Evolutionary conservation across 2,329 filamentous ascomycete species (phyloP).

Genomic region (Orbilia quercus): DNA sequence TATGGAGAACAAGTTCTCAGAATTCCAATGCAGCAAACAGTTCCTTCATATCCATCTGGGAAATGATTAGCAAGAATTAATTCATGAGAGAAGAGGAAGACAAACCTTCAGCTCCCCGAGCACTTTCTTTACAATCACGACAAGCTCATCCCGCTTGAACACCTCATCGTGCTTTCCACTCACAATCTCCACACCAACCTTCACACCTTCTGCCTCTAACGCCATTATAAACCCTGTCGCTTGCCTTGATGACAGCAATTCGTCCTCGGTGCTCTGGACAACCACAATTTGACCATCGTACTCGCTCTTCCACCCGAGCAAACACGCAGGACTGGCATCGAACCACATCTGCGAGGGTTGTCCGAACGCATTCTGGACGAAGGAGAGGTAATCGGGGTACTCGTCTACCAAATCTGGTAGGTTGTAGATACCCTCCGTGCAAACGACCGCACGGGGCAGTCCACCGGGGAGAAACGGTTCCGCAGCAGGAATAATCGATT

Average conservation of each 20-base stretch:
- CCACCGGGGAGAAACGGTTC: slow-evolving; percentile 60
- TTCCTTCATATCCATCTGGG: slow-evolving; percentile 54
- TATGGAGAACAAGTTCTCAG: slow-evolving; percentile 49
- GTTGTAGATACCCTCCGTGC: slow-evolving; percentile 76
- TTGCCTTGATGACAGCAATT: slow-evolving; percentile 69
- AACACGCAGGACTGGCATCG: slow-evolving; percentile 65
- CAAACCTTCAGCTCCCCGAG: slow-evolving; percentile 52
- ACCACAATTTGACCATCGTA: slow-evolving; percentile 64
- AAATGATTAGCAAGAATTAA: neutral
- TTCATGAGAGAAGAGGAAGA: neutral
- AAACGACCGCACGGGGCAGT: slow-evolving; percentile 69
- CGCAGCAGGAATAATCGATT: slow-evolving; percentile 46
- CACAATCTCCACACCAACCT: slow-evolving; percentile 62
- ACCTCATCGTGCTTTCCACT: slow-evolving; percentile 73
- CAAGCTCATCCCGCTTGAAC: slow-evolving; percentile 66
- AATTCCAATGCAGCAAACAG: slow-evolving; percentile 47
- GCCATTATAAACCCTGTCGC: slow-evolving; percentile 69
- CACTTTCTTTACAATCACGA: slow-evolving; percentile 40
- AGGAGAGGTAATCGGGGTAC: slow-evolving; percentile 68
- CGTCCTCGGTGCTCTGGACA: slow-evolving; percentile 66
- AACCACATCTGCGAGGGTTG: slow-evolving; percentile 67
- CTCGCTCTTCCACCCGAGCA: slow-evolving; percentile 59
- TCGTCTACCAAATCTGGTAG: slow-evolving; percentile 68
- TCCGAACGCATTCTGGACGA: slow-evolving; percentile 73
- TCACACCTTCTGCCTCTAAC: slow-evolving; percentile 65